Conservation (phyloP, 169 alveolate genomes). For the Plasmodium billcollinsi region DNA sequence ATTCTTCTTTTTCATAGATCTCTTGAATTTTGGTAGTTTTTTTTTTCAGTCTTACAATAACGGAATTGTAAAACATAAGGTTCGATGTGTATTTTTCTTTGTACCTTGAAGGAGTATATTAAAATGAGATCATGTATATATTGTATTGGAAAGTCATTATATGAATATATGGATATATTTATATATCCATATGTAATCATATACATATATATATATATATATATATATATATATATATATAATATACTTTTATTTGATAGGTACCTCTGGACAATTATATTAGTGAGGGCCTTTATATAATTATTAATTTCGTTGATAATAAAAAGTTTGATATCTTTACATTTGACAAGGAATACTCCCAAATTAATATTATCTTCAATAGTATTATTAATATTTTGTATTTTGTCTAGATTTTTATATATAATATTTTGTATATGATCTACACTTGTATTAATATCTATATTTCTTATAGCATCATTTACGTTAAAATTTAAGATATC, state of each 20-base stretch:
- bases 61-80: conserved; percentile 70
- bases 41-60: conserved; percentile 61
- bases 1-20: conserved; percentile 73
- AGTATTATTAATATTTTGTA: conserved; percentile 70
- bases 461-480: conserved; percentile 71
- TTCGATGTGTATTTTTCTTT: conserved; percentile 73
- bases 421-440: conserved; percentile 74
- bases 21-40: conserved; percentile 68
- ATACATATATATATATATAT: background rate
- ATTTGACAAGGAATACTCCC: conserved; percentile 59
- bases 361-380: conserved; percentile 64
- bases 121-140: background rate
- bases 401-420: conserved; percentile 54
- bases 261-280: conserved; percentile 72
- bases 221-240: background rate
- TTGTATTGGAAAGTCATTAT: background rate
- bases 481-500: conserved; percentile 66
- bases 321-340: conserved; percentile 61
- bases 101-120: conserved; percentile 11
- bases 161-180: background rate
- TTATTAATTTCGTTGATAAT: conserved; percentile 65
- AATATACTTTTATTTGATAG: background rate
- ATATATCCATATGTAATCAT: background rate
- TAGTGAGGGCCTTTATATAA: conserved; percentile 54
- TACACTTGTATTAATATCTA: conserved; percentile 71